Evolutionary conservation across 768 basidiomycete genomes (phyloP), one percentile per base, ranked within the genome.

Genomic region (Tulasnella sp.): DNA sequence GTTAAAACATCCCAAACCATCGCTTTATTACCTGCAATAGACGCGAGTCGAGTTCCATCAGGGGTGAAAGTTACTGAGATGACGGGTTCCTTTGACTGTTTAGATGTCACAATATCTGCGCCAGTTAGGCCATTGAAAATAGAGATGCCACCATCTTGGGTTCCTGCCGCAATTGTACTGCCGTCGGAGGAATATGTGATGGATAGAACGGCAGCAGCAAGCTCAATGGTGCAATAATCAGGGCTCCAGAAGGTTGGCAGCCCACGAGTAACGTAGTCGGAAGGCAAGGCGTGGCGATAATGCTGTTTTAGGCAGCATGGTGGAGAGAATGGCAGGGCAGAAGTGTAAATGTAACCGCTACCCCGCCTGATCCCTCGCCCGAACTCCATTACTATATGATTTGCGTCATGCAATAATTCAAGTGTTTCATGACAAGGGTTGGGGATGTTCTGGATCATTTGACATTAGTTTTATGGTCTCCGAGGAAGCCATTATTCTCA

Each of bases 281-380:
- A 52, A n/a, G 52, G 27, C 36, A 36, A 14, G 38, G 42, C 31
- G 48, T 21, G 14, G 1, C 10, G 21, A 52, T 31, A n/a, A 12
- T 39, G 36, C 27, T 5, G 24, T 38, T 38, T 34, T n/a, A 52
- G 16, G 44, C 31, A 2, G 24, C 44, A 48, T 6, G 56, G 27
- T 24, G 75, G 75, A 34, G 75, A 46, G 14, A 76, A 76, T 24
- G 75, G 46, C 1, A 76, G 75, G 27, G 75, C 75, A 9, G 75
- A 58, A 21, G 12, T 24, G 36, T 76, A 76, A 16, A 76, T 19
- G 38, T 52, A 21, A 31, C n/a, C 44, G 24, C 42, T 52, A 36
- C 75, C 18, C 21, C n/a, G 10, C n/a, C 75, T 31, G 16, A 76
- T 76, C 31, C 24, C 36, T 56, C 46, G 39, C 24, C 27, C 42